Evolutionary conservation across 2,329 filamentous ascomycete genomes (phyloP).

Genomic region (Ophiostoma montium): DNA sequence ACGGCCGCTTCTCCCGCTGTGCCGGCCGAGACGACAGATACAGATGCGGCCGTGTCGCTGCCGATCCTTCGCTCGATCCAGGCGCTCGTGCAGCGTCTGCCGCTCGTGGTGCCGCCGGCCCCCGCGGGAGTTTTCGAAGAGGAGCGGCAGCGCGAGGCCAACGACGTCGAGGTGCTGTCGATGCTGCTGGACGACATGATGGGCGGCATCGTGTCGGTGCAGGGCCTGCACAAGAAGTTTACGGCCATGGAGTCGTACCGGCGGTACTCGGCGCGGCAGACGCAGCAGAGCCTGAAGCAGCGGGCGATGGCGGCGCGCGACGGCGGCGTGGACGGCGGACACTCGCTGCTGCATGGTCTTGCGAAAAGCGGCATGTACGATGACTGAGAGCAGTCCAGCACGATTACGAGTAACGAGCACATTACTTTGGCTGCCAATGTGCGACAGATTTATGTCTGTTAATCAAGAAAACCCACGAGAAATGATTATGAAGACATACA

Average conservation of each 20-base stretch:
- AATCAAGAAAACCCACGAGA: too few species aligned
- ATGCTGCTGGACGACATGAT: conserved; percentile 59
- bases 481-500: too few species aligned
- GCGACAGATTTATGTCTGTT: too few species aligned
- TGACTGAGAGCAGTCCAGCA: too few species aligned
- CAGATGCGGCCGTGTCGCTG: conserved; percentile 35
- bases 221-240: conserved; percentile 54
- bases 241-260: conserved; percentile 34
- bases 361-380: too few species aligned
- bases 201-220: conserved; percentile 50
- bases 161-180: conserved; percentile 68
- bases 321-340: background rate
- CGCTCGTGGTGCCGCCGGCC: conserved; percentile 63
- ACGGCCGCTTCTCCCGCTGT: conserved; percentile 28
- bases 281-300: background rate
- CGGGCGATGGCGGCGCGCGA: background rate
- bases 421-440: too few species aligned
- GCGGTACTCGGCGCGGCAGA: background rate
- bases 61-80: conserved; percentile 77
- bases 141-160: conserved; percentile 63
- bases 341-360: too few species aligned
- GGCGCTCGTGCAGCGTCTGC: conserved; percentile 69
- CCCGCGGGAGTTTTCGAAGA: conserved; percentile 44
- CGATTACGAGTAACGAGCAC: too few species aligned
- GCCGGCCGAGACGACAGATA: conserved; percentile 22